Evolutionary conservation across 2,329 filamentous ascomycete genomes (phyloP).

Genomic region (Didymella segeticola): DNA sequence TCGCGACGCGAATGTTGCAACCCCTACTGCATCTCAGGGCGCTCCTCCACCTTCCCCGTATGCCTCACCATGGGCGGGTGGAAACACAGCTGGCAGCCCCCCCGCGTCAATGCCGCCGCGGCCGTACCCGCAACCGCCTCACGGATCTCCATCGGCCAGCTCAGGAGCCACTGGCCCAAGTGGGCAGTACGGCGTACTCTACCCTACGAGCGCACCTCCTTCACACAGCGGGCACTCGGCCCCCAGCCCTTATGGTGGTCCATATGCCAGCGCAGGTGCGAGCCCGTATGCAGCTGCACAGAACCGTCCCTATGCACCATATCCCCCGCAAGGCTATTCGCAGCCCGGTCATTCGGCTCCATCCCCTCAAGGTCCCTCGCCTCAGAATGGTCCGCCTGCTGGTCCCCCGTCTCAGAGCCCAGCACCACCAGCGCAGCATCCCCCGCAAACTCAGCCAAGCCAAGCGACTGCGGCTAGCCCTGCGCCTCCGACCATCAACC

Average conservation of each 20-base stretch:
- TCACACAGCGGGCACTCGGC: constrained; percentile 28
- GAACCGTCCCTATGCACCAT: constrained; percentile 38
- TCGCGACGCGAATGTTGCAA: constrained; percentile 34
- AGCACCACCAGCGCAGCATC: constrained; percentile 15
- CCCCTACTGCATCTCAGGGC: constrained; percentile 33
- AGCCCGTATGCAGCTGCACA: constrained; percentile 38
- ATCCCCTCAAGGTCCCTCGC: constrained; percentile 24
- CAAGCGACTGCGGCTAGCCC: constrained; percentile 6
- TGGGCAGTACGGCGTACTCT: constrained; percentile 45
- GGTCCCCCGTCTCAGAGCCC: constrained; percentile 16
- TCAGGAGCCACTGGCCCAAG: constrained; percentile 29
- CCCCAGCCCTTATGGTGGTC: constrained; percentile 37
- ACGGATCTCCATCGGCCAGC: constrained; percentile 34
- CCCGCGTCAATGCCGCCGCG: constrained; percentile 34
- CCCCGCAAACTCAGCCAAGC: constrained; percentile 2
- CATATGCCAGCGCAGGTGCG: constrained; percentile 37
- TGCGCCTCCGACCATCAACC: constrained; percentile 8
- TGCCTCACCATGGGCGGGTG: constrained; percentile 47
- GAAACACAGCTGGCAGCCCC: constrained; percentile 37
- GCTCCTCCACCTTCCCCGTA: constrained; percentile 43
- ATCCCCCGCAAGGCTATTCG: constrained; percentile 32
- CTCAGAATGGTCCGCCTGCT: not conserved
- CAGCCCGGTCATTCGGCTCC: constrained; percentile 25
- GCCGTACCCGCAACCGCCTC: constrained; percentile 37
- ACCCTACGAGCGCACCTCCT: constrained; percentile 41